Conservation (phyloP, 176 grass and related monocot genomes). For the Aegilops longissima region DNA sequence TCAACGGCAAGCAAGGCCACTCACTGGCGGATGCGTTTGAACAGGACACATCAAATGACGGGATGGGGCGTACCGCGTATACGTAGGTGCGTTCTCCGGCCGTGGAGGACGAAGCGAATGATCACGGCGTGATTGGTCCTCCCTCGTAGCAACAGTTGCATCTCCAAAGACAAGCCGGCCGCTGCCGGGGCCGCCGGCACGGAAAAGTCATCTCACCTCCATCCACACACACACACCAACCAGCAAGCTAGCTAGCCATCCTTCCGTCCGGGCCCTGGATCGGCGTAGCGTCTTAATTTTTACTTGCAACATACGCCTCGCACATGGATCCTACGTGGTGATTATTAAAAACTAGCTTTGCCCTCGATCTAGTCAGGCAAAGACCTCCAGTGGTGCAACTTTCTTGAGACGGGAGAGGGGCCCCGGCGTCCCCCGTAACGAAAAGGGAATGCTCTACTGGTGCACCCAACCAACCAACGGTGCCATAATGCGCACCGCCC, state of each 20-base stretch:
- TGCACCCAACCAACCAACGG: background rate
- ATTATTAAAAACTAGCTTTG: background rate
- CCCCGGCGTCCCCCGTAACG: background rate
- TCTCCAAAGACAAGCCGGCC: background rate
- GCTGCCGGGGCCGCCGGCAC: background rate
- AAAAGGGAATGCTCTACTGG: background rate
- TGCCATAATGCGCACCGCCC: conserved; percentile 22
- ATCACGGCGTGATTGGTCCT: conserved; percentile 33
- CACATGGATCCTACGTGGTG: background rate
- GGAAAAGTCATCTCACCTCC: background rate
- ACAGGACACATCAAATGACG: conserved; percentile 21
- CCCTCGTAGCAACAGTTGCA: background rate
- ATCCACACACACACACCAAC: background rate
- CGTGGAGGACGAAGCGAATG: background rate
- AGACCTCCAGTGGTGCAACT: background rate
- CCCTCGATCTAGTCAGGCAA: background rate
- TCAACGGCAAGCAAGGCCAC: background rate
- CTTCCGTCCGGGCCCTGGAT: background rate
- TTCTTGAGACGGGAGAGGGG: background rate
- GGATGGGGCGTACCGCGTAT: no score
- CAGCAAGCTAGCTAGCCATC: background rate
- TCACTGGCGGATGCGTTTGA: background rate
- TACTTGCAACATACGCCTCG: background rate
- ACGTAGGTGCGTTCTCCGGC: background rate
- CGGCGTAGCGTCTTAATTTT: background rate